These are phyloP conservation scores for Coccomyxa sp. DNA, from an alignment of 139 green algal species.

Conservation along the genomic window DNA sequence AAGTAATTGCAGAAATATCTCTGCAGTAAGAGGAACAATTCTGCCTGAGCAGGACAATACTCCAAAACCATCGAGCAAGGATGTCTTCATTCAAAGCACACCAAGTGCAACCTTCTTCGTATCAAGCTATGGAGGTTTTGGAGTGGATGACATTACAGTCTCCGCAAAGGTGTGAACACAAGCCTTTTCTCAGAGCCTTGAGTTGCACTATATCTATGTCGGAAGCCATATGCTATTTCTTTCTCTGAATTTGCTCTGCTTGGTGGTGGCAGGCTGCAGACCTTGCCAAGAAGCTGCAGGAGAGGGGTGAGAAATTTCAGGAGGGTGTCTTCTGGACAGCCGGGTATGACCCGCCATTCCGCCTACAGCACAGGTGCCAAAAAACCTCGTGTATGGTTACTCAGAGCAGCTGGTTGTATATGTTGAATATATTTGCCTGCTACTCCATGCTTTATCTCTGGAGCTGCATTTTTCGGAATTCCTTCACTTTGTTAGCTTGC, in stretches of 20 bases:
- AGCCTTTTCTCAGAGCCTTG: background rate
- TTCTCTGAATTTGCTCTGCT: background rate
- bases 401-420: too few relatives aligned
- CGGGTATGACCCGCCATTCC: slow-evolving; percentile 44
- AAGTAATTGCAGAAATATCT: background rate
- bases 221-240: background rate
- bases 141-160: slow-evolving; percentile 35
- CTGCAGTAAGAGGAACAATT: too few relatives aligned
- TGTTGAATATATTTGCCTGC: too few relatives aligned
- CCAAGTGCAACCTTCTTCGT: slow-evolving; percentile 48
- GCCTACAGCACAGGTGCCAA: slow-evolving; percentile 5
- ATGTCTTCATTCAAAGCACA: slow-evolving; percentile 38
- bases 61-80: slow-evolving; percentile 41
- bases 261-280: slow-evolving; percentile 5
- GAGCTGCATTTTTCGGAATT: background rate
- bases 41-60: slow-evolving; percentile 31
- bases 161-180: slow-evolving; percentile 8
- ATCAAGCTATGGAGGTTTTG: slow-evolving; percentile 42
- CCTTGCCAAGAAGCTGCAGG: slow-evolving; percentile 17
- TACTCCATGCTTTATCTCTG: too few relatives aligned
- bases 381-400: too few relatives aligned
- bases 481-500: background rate
- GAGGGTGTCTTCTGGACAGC: slow-evolving; percentile 13
- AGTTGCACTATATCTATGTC: background rate
- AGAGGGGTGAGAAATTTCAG: slow-evolving; percentile 10